A percentile compares a stretch with the other conserved stretches of the same genome.
These are phyloP conservation scores for Beauveria sp. DNA, from an alignment of 2,329 filamentous ascomycete genomes.

Conservation along the genomic window DNA sequence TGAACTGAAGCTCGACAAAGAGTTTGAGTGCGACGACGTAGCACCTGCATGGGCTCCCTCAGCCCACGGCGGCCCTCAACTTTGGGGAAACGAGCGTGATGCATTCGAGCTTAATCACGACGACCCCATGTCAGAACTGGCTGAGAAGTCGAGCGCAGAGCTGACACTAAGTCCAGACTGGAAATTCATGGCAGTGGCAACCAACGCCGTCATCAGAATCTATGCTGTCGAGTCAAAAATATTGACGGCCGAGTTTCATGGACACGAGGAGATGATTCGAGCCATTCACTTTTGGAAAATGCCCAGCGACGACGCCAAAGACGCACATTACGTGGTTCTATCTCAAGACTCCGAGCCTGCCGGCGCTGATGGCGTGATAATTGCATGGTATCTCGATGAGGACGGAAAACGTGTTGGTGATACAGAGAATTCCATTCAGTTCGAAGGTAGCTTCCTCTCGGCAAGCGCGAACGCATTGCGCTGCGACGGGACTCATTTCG, in stretches of 20 bases:
- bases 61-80: neutral
- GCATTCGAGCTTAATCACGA: slow-evolving; percentile 1
- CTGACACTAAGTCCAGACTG: neutral
- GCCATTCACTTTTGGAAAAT: neutral
- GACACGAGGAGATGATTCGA: slow-evolving; percentile 1
- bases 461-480: neutral
- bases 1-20: slow-evolving; percentile 4
- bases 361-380: slow-evolving; percentile 1
- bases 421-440: neutral
- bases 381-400: neutral
- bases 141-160: slow-evolving; percentile 3
- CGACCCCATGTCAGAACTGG: neutral
- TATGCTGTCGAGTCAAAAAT: slow-evolving; percentile 1
- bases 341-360: slow-evolving; percentile 4
- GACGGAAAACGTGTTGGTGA: neutral
- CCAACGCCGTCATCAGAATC: slow-evolving; percentile 1
- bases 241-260: neutral
- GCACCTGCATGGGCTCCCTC: slow-evolving; percentile 3
- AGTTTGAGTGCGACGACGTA: neutral
- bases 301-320: neutral
- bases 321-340: neutral
- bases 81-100: slow-evolving; percentile 1
- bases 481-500: neutral
- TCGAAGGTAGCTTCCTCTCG: slow-evolving; percentile 5
- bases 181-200: slow-evolving; percentile 1